phyloP scores from a whole-genome alignment of 805 yeast species.

The Lachancea lanzarotensis region DNA sequence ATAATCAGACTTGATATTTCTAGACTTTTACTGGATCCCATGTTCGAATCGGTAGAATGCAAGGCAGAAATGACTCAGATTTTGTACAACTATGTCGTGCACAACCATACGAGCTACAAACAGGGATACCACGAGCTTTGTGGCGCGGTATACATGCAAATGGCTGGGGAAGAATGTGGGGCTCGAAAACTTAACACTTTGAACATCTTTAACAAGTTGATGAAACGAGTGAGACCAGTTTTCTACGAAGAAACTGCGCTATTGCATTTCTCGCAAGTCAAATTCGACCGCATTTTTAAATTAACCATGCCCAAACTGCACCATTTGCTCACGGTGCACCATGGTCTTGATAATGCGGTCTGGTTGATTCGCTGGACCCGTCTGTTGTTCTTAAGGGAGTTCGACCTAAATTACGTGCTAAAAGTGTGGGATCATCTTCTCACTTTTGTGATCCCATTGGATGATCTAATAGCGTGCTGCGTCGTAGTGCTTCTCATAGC shows the following conservation, averaged over 20 bases:
- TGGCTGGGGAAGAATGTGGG: conserved; percentile 4
- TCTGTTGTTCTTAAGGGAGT: conserved; percentile 27
- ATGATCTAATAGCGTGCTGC: conserved; percentile 19
- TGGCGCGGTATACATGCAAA: conserved; percentile 25
- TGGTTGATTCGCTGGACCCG: conserved; percentile 34
- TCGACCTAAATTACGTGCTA: conserved; percentile 19
- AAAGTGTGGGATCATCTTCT: conserved; percentile 30
- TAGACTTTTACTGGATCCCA: conserved; percentile 23
- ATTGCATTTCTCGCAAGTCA: conserved; percentile 22
- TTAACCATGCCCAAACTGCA: conserved; percentile 16
- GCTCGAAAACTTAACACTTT: conserved; percentile 14
- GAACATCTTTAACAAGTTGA: conserved; percentile 22
- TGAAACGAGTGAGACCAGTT: conserved; percentile 21
- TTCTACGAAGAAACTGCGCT: conserved; percentile 24
- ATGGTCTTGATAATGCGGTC: conserved; percentile 16
- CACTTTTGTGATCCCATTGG: conserved; percentile 22
- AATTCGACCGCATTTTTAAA: conserved; percentile 19
- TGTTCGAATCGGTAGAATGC: conserved; percentile 14
- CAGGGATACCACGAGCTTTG: conserved; percentile 32
- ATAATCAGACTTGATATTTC: conserved; percentile 28
- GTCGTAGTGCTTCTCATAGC: conserved; percentile 21
- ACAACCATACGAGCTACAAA: conserved; percentile 17
- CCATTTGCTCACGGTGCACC: conserved; percentile 9
- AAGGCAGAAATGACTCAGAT: conserved; percentile 24
- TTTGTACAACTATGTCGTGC: conserved; percentile 20